Conservation (phyloP, 495 filamentous ascomycete species). For the Pseudevernia furfuracea region DNA sequence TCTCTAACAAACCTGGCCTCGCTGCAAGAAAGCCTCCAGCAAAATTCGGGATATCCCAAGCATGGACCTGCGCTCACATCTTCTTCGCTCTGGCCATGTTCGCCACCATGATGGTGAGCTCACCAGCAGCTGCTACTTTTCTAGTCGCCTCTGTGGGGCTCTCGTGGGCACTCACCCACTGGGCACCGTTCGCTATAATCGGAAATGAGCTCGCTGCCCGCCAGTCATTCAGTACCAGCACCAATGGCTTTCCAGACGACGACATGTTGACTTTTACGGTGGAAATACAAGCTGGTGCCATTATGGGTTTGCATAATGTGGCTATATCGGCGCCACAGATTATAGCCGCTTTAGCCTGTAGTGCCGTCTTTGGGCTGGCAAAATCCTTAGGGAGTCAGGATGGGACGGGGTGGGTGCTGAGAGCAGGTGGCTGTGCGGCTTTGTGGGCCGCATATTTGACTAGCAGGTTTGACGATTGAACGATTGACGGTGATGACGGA, state of each 20-base stretch:
- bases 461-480: constrained; percentile 13
- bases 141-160: constrained; percentile 46
- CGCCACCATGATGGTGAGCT: constrained; percentile 61
- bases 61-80: constrained; percentile 59
- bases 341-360: constrained; percentile 39
- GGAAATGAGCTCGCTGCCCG: constrained; percentile 31
- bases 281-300: constrained; percentile 40
- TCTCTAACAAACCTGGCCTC: constrained; percentile 47
- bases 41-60: constrained; percentile 60
- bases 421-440: constrained; percentile 18
- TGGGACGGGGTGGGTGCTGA: constrained; percentile 22
- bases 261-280: constrained; percentile 8
- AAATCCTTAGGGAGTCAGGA: constrained; percentile 14
- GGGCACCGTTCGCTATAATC: constrained; percentile 46
- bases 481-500: neutral
- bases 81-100: constrained; percentile 64
- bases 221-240: constrained; percentile 7
- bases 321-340: constrained; percentile 45
- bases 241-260: constrained; percentile 24
- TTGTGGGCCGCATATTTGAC: constrained; percentile 18
- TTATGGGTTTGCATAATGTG: constrained; percentile 45
- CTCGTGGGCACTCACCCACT: constrained; percentile 44
- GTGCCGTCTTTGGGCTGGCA: constrained; percentile 33
- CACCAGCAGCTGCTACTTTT: constrained; percentile 58
- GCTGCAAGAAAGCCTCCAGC: constrained; percentile 42